Evolutionary conservation across 2,329 filamentous ascomycete species (phyloP).

Genomic region (Trichoderma pleuroti): DNA sequence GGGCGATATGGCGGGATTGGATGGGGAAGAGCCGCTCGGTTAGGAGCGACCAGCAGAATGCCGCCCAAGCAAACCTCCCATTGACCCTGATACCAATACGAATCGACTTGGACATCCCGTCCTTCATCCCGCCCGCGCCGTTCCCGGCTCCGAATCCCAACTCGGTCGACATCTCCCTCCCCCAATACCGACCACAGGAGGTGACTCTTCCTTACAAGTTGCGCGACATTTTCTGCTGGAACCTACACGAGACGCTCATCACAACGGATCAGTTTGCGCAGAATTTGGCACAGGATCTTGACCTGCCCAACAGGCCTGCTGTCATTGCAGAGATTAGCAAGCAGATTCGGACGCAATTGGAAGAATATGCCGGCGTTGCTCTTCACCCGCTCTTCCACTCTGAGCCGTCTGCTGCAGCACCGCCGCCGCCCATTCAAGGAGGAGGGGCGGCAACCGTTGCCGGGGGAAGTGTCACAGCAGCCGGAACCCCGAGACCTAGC

Average conservation of each 20-base stretch:
- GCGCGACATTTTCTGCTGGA: constrained; percentile 97
- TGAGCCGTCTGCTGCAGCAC: constrained; percentile 34
- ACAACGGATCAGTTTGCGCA: constrained; percentile 97
- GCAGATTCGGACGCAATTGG: constrained; percentile 90
- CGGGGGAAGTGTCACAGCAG: constrained; percentile 22
- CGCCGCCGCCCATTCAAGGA: constrained; percentile 19
- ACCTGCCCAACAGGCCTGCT: constrained; percentile 70
- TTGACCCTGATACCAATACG: constrained; percentile 91
- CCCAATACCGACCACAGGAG: constrained; percentile 77
- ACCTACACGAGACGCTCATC: constrained; percentile 87
- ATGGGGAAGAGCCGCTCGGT: constrained; percentile 68
- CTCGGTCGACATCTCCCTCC: constrained; percentile 65
- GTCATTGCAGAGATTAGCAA: constrained; percentile 81
- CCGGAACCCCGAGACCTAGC: constrained; percentile 31
- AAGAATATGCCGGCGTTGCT: constrained; percentile 93
- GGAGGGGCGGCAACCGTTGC: constrained; percentile 15
- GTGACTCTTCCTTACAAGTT: constrained; percentile 79
- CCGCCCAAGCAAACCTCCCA: constrained; percentile 70
- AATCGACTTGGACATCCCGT: constrained; percentile 87
- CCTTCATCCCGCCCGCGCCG: constrained; percentile 65
- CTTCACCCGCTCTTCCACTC: constrained; percentile 88
- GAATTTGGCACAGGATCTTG: constrained; percentile 84
- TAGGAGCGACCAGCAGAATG: constrained; percentile 58
- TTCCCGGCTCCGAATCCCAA: constrained; percentile 61
- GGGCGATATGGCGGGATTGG: constrained; percentile 92